These are phyloP conservation scores for Oryza nivara DNA, from an alignment of 176 grass and related monocot species.

Conservation along the genomic window DNA sequence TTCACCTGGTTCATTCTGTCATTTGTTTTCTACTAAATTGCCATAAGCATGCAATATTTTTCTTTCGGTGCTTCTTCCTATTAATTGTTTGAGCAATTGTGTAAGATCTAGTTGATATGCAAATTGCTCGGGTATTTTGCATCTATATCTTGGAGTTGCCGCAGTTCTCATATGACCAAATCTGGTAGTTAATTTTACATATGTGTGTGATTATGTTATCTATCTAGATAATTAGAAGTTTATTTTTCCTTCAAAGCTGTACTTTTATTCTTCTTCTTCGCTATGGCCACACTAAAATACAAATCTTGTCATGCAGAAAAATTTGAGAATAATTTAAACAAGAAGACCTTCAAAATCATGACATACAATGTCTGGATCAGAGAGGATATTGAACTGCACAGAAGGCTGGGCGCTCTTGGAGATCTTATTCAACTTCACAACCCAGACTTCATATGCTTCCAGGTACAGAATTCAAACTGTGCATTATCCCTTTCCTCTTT, in stretches of 20 bases:
- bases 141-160: background rate
- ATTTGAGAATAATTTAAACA: conserved; percentile 25
- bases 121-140: background rate
- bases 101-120: background rate
- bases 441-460: conserved; percentile 79
- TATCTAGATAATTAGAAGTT: background rate
- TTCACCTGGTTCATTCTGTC: background rate
- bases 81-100: background rate
- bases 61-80: background rate
- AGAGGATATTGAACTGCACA: conserved; percentile 78
- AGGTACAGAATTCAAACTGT: conserved; percentile 46
- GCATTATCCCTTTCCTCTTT: conserved; percentile 16
- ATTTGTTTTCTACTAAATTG: conserved; percentile 6
- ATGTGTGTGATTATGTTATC: background rate
- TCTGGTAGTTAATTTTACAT: background rate
- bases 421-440: conserved; percentile 66
- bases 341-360: conserved; percentile 68
- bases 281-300: conserved; percentile 16
- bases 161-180: background rate
- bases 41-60: background rate
- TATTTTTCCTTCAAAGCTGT: background rate
- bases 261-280: background rate
- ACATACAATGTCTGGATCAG: conserved; percentile 96
- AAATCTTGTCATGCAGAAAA: conserved; percentile 39
- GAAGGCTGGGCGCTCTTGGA: conserved; percentile 69